Evolutionary conservation across 2,329 filamentous ascomycete species (phyloP).

Genomic region (Scedosporium apiospermum): DNA sequence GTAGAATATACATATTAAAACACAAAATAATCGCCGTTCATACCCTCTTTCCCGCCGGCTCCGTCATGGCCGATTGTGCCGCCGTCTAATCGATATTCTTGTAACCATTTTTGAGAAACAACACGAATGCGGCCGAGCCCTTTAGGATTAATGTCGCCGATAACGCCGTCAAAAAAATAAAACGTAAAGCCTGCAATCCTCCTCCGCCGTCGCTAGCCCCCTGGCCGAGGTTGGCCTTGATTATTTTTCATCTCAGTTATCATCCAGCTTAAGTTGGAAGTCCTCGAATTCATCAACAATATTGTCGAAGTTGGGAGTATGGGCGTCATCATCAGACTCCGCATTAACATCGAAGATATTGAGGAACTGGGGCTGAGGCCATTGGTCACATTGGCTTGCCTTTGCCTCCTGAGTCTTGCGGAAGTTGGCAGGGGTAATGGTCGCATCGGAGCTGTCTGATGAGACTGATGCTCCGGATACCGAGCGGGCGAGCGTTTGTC

Average conservation of each 20-base stretch:
- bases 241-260: neutral
- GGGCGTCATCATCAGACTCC: conserved; percentile 27
- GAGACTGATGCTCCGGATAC: conserved; percentile 1
- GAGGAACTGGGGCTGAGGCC: conserved; percentile 41
- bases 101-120: neutral
- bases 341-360: conserved; percentile 46
- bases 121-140: neutral
- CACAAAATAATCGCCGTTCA: neutral
- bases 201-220: neutral
- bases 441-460: conserved; percentile 2
- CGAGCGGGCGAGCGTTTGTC: neutral
- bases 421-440: conserved; percentile 6
- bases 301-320: conserved; percentile 21
- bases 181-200: neutral
- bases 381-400: conserved; percentile 3
- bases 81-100: neutral
- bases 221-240: neutral
- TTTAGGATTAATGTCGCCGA: neutral
- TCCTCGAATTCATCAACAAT: conserved; percentile 42
- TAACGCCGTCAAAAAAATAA: neutral
- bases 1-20: neutral
- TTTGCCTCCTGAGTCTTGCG: neutral
- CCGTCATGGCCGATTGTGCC: neutral
- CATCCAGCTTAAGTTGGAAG: conserved; percentile 36
- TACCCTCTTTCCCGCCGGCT: neutral